Percentiles rank a stretch among this genome's conserved stretches.
Evolutionary conservation across 176 grass and related monocot species (phyloP).

Genomic region (Aegilops bicornis): DNA sequence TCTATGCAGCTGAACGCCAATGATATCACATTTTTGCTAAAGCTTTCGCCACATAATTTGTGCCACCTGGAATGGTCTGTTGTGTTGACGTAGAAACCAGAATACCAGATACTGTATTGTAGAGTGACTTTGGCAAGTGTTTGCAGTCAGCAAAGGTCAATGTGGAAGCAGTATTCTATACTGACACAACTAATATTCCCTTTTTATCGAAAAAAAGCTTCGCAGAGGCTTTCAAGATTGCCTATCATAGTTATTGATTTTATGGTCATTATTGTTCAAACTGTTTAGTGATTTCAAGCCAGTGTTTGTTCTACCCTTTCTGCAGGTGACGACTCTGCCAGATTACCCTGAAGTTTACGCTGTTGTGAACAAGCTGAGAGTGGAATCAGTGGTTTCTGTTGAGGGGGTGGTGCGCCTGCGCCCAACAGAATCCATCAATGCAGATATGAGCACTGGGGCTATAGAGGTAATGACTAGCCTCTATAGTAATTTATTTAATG

Average conservation of each 20-base stretch:
- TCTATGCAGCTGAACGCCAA: neutral
- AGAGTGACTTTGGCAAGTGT: neutral
- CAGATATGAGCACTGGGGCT: conserved; percentile 88
- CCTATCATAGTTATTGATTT: neutral
- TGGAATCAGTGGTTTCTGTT: conserved; percentile 83
- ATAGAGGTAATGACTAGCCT: conserved; percentile 60
- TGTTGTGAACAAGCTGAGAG: conserved; percentile 71
- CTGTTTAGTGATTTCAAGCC: neutral
- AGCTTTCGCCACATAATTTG: neutral
- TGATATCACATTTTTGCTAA: neutral
- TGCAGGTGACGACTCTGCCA: conserved; percentile 76
- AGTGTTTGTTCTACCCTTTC: neutral
- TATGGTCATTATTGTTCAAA: conserved; percentile 5
- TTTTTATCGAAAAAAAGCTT: neutral
- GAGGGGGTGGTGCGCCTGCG: conserved; percentile 66
- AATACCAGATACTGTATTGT: neutral
- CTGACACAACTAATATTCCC: neutral
- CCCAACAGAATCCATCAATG: conserved; percentile 69
- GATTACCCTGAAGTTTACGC: conserved; percentile 69
- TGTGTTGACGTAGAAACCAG: neutral
- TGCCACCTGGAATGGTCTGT: neutral
- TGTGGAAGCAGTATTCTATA: neutral
- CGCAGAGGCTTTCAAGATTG: neutral
- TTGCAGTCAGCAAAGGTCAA: neutral
- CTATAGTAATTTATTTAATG: neutral